A percentile compares a stretch with the other conserved stretches of the same genome.
Conservation (phyloP, 2,329 filamentous ascomycete genomes). For the Epichloe coenophiala region DNA sequence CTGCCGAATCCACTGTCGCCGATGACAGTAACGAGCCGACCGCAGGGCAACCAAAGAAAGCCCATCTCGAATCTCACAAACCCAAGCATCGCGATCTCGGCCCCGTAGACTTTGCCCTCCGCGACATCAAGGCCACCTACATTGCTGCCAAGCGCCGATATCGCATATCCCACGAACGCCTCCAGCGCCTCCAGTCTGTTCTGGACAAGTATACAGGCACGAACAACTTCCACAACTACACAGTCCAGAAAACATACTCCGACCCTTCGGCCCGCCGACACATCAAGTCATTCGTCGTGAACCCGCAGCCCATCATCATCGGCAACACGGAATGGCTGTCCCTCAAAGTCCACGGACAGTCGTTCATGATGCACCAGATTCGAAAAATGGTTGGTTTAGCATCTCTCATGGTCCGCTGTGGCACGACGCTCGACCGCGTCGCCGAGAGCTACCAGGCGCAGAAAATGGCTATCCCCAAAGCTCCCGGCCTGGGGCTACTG, state of each 20-base stretch:
- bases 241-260: constrained; percentile 67
- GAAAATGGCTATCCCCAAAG: constrained; percentile 83
- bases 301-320: constrained; percentile 65
- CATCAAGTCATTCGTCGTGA: constrained; percentile 84
- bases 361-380: constrained; percentile 99
- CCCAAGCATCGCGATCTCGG: constrained; percentile 28
- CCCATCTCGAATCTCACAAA: constrained; percentile 18
- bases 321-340: constrained; percentile 91
- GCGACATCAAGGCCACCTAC: constrained; percentile 69
- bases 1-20: not conserved
- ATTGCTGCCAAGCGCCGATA: constrained; percentile 73
- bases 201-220: constrained; percentile 71
- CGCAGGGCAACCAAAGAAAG: constrained; percentile 10
- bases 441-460: constrained; percentile 56
- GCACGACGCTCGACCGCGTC: constrained; percentile 59
- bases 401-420: constrained; percentile 71
- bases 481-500: constrained; percentile 74
- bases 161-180: constrained; percentile 59
- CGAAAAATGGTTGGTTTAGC: constrained; percentile 97
- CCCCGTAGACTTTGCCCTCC: constrained; percentile 51
- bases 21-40: constrained; percentile 1
- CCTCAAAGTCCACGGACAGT: constrained; percentile 91
- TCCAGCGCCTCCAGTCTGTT: constrained; percentile 61
- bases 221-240: constrained; percentile 94
- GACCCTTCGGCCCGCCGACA: constrained; percentile 79